These are phyloP conservation scores for Sindora glabra DNA, from an alignment of 306 rosid genomes.

Conservation along the genomic window DNA sequence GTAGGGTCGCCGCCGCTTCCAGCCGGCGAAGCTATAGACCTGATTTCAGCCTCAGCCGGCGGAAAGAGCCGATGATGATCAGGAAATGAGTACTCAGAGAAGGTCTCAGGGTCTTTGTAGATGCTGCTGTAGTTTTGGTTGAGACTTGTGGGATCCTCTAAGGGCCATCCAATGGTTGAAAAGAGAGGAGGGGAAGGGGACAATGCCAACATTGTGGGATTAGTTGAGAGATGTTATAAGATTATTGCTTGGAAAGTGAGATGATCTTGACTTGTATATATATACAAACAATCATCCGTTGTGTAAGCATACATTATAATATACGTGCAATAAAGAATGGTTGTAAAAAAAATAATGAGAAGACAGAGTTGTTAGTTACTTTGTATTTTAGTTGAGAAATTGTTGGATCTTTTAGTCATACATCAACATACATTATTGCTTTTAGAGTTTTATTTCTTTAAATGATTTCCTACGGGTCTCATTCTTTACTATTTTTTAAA, in stretches of 20 bases:
- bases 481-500: no score
- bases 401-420: no score
- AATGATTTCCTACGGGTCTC: no score
- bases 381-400: neutral
- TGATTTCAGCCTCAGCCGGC: neutral
- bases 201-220: slow-evolving; percentile 21
- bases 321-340: neutral
- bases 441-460: no score
- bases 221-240: neutral
- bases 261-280: neutral
- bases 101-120: neutral
- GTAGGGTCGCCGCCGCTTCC: neutral
- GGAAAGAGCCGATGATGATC: neutral
- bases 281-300: neutral
- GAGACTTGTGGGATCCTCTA: slow-evolving; percentile 21
- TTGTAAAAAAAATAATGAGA: neutral
- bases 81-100: neutral
- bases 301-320: slow-evolving; percentile 3
- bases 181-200: slow-evolving; percentile 20
- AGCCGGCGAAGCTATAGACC: neutral
- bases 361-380: no score
- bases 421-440: no score
- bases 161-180: slow-evolving; percentile 21
- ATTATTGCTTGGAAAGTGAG: neutral
- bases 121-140: neutral